These are phyloP conservation scores for Yamadazyma sp. DNA, from an alignment of 1,139 yeast genomes.

Conservation along the genomic window DNA sequence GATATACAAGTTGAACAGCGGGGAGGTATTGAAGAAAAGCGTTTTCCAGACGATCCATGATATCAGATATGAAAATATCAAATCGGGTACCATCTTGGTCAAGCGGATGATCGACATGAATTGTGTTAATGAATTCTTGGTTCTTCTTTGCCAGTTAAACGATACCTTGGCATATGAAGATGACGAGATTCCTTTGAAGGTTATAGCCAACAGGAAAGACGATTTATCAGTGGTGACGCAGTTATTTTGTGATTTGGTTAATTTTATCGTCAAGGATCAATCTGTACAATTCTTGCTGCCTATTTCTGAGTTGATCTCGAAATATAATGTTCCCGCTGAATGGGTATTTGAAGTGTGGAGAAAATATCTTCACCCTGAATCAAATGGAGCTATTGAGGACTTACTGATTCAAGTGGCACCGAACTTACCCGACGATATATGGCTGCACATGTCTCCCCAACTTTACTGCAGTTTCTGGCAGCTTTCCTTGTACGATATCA, in stretches of 20 bases:
- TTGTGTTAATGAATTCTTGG: conserved; percentile 61
- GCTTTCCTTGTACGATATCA: conserved; percentile 71
- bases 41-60: conserved; percentile 68
- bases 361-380: conserved; percentile 28
- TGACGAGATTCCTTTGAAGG: conserved; percentile 60
- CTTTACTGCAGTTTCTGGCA: conserved; percentile 74
- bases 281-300: conserved; percentile 44
- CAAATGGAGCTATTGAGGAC: not conserved
- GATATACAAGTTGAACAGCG: conserved; percentile 67
- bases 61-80: conserved; percentile 43
- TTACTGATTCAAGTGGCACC: not conserved
- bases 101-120: conserved; percentile 45
- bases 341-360: conserved; percentile 89
- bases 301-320: conserved; percentile 44
- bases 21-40: conserved; percentile 52
- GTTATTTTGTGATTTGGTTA: conserved; percentile 60
- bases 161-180: conserved; percentile 42
- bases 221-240: conserved; percentile 67
- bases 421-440: conserved; percentile 11
- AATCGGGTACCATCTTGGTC: conserved; percentile 57
- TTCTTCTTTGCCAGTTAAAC: conserved; percentile 58
- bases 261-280: conserved; percentile 45
- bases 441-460: conserved; percentile 38
- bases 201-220: conserved; percentile 70
- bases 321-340: conserved; percentile 54